Base-by-base conservation (phyloP, 805 yeast genomes). In the Kuraishia piskuri region DNA sequence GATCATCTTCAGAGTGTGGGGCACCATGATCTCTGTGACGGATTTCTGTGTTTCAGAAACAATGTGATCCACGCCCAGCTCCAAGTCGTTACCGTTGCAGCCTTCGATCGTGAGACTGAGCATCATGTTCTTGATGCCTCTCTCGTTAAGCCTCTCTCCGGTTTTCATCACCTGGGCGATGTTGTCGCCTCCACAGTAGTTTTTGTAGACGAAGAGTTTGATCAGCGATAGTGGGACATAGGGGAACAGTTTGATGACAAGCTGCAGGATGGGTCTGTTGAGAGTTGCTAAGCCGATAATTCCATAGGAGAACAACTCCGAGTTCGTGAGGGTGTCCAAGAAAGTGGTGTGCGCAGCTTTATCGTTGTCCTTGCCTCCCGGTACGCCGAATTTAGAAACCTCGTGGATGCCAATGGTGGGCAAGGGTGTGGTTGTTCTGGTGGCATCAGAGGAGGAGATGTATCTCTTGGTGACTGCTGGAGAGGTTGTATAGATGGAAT, bases 51-150 rank as follows among this genome's bases (percentile, higher is more conserved):
- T 86, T 65, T 84, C 85, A 20, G 68, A 61, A 40, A 86, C 81
- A 55, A 88, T 86, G 57, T 73, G 74, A 67, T 81, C 83, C 46
- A 81, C 73, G n/a, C 62, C 55, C 46, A 66, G 64, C 8, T 65
- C 55, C 67, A 79, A 73, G 63, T 80, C 77, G 54, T 78, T 79
- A 44, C 96, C 96, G 58, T 88, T 88, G 52, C 97, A 85, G 53
- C 94, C 96, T 70, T 91, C 98, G 52, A 91, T 90, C 17, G 97
- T 89, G 66, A 90, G 80, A 1, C 95, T 86, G n/a, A 91, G 73
- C 96, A 91, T 90, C 96, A 91, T 89, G 73, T 91, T 92, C 59
- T 88, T 82, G 63, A 90, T 87, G 9, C 96, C 96, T 56, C 96
- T 77, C 51, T 77, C 67, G 53, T 81, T 74, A 59, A 91, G 75